Evolutionary conservation across 306 rosid genomes (phyloP).

Genomic region (Vigna trinervia): DNA sequence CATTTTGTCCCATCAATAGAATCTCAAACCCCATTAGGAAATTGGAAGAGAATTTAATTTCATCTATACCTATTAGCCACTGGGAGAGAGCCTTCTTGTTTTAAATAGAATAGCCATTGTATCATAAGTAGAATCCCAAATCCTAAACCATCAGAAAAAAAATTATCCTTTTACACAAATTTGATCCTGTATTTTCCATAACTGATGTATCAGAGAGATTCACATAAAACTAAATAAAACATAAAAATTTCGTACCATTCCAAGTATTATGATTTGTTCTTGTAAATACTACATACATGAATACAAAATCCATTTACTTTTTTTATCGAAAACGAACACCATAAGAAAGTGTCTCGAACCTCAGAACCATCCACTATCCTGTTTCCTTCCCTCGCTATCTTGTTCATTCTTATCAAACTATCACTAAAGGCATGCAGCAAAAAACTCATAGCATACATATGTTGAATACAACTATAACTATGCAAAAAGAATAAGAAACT

Average conservation of each 20-base stretch:
- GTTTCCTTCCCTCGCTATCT: not conserved
- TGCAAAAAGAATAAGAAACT: constrained; percentile 6
- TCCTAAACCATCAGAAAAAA: not conserved
- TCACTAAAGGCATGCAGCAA: not conserved
- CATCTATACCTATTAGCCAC: not conserved
- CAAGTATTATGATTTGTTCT: not conserved
- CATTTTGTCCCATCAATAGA: no score
- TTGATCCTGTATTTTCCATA: constrained; percentile 1
- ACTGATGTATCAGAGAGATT: not conserved
- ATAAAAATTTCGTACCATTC: not conserved
- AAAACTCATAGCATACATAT: not conserved
- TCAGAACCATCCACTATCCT: not conserved
- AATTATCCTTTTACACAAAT: constrained; percentile 3
- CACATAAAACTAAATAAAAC: constrained; percentile 4
- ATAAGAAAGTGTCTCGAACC: not conserved
- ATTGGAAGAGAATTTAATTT: not conserved
- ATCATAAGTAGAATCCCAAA: no score
- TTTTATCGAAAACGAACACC: not conserved
- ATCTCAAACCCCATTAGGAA: not conserved
- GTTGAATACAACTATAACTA: not conserved
- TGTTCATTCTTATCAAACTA: not conserved
- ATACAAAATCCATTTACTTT: not conserved
- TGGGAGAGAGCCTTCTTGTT: not conserved
- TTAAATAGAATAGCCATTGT: constrained; percentile 1
- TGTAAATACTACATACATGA: not conserved